phyloP scores from a whole-genome alignment of 805 yeast species.

The Candida sonorensis region DNA sequence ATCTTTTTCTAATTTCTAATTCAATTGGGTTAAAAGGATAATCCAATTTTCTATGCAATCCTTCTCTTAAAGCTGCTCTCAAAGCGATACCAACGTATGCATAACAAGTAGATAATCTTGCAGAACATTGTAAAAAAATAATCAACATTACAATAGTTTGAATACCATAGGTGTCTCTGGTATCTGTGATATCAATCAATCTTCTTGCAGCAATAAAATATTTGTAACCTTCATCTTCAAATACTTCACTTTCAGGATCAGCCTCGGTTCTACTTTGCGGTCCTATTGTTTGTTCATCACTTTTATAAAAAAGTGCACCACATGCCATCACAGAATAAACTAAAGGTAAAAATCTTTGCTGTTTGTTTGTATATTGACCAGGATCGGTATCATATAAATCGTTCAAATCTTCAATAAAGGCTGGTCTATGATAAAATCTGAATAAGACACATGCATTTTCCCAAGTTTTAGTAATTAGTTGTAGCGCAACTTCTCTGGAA shows the following conservation, averaged over 20 bases:
- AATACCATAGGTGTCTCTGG: conserved; percentile 73
- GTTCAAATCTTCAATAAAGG: conserved; percentile 66
- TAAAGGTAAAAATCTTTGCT: conserved; percentile 68
- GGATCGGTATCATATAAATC: conserved; percentile 74
- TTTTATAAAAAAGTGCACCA: conserved; percentile 70
- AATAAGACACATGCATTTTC: conserved; percentile 79
- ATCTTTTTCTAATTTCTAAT: conserved; percentile 72
- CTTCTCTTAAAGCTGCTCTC: conserved; percentile 75
- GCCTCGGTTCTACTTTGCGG: conserved; percentile 17
- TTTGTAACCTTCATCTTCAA: conserved; percentile 71
- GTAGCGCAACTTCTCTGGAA: conserved; percentile 63
- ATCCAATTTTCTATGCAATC: conserved; percentile 69
- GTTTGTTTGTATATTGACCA: conserved; percentile 60
- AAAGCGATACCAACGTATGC: conserved; percentile 85
- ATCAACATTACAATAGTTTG: conserved; percentile 86
- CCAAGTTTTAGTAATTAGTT: conserved; percentile 73
- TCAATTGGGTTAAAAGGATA: conserved; percentile 68
- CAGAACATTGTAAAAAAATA: conserved; percentile 80
- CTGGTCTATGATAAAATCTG: conserved; percentile 81
- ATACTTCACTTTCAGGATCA: conserved; percentile 26
- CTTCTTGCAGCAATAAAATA: conserved; percentile 78
- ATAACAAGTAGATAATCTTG: conserved; percentile 79
- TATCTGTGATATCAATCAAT: conserved; percentile 75
- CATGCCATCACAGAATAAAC: conserved; percentile 85
- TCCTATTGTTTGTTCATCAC: conserved; percentile 31